Base-by-base conservation (phyloP, 2,329 filamentous ascomycete genomes). In the Chaetomiaceae sp. region DNA sequence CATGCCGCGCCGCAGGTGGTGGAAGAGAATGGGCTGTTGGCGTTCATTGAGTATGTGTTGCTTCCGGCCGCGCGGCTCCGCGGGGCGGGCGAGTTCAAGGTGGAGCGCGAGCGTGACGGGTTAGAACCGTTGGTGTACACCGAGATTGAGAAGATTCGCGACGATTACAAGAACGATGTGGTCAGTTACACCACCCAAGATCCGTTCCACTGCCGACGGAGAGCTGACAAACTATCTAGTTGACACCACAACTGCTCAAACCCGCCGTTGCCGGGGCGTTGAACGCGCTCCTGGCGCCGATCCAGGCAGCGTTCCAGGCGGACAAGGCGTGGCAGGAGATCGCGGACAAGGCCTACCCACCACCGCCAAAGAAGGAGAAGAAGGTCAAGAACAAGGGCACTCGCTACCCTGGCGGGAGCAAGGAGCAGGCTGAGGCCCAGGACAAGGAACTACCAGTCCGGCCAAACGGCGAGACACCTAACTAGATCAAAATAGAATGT, bases 231-330 rank as follows among this genome's bases (percentile, higher is more conserved):
- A 11, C 17, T 41, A 17, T 53, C 6, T 54, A 83, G 76, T 76
- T 95, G 51, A 88, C 86, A 1, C 93, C 93, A 0, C 90, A 96
- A 71, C 69, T 86, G 11, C 73, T 97, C 42, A 97, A 98, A 72
- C 77, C 83, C n/a, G 88, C 87, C 10, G 81, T 94, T 6, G 78
- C 85, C 5, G 75, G 80, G 42, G 87, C 81, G 9, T 75, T 98
- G 17, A 81, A 80, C 55, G 73, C 77, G 32, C 76, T 97, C 11
- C 74, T 95, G 47, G 79, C 75, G 2, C 88, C 91, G 1, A 91
- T 98, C 49, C 82, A 84, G 55, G 75, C 72, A 3, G 83, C 83
- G 6, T 97, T 80, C 69, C 70, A 85, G 52, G 76, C 74, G 0
- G 84, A 78, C 0, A 60, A 75, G 24, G 88, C 90, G 60, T 97